Percentiles rank a stretch among this genome's conserved stretches.
These are phyloP conservation scores for Cyclospora cayetanensis DNA, from an alignment of 169 alveolate species.

Conservation along the genomic window DNA sequence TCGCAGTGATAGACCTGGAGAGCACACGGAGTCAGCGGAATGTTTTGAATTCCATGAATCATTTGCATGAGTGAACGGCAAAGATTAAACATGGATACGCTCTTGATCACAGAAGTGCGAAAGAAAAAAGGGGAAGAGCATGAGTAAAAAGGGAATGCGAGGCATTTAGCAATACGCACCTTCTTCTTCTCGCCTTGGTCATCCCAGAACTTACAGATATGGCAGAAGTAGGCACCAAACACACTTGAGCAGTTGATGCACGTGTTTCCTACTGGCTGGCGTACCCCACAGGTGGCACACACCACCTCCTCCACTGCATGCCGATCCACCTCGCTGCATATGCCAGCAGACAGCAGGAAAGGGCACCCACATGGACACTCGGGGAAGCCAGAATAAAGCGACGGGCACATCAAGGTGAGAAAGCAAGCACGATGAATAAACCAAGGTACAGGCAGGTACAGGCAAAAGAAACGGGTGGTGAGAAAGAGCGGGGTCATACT, in stretches of 20 bases:
- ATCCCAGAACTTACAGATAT: slow-evolving; percentile 78
- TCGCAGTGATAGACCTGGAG: slow-evolving; percentile 82
- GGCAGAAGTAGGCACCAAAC: slow-evolving; percentile 74
- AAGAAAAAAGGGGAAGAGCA: neutral
- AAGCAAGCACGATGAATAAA: too few relatives aligned
- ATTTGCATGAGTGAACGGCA: too few relatives aligned
- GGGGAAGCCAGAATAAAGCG: too few relatives aligned
- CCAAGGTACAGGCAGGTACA: neutral
- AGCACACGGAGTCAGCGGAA: neutral
- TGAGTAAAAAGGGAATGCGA: neutral
- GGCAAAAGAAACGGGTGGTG: neutral
- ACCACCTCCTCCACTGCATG: slow-evolving; percentile 71
- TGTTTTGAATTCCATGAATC: too few relatives aligned
- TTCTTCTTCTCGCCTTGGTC: slow-evolving; percentile 78
- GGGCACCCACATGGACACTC: too few relatives aligned
- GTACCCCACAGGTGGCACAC: slow-evolving; percentile 70
- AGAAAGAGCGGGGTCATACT: neutral
- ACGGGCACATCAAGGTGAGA: too few relatives aligned
- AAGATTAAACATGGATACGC: too few relatives aligned
- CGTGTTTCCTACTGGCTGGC: slow-evolving; percentile 65
- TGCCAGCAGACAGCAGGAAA: neutral
- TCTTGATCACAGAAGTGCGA: neutral
- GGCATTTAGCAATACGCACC: slow-evolving; percentile 7
- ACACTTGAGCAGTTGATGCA: slow-evolving; percentile 39
- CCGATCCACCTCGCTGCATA: slow-evolving; percentile 73